Conservation (phyloP, 148 eudicot genomes). For the Chenopodium formosanum region DNA sequence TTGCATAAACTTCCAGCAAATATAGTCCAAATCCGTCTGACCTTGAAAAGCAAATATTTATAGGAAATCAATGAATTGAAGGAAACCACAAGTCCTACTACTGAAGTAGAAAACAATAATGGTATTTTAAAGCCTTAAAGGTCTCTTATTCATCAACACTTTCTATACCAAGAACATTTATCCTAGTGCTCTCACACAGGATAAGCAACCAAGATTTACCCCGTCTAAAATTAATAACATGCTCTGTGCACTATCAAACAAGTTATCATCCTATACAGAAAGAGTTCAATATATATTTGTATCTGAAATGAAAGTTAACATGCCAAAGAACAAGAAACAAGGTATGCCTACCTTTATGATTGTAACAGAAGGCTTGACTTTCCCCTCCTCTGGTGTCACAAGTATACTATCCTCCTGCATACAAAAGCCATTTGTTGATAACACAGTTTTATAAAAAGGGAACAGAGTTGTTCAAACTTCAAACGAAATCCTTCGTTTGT, state of each 20-base stretch:
- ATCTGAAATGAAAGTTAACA: background rate
- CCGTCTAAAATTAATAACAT: background rate
- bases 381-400: conserved; percentile 61
- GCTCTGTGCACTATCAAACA: background rate
- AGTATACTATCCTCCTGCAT: conserved; percentile 91
- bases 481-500: background rate
- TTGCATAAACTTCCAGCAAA: background rate
- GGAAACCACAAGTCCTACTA: background rate
- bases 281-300: background rate
- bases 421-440: conserved; percentile 3
- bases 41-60: too few species aligned
- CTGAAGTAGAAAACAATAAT: too few species aligned
- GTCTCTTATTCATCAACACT: background rate
- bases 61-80: background rate
- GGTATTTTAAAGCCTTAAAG: background rate
- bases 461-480: background rate
- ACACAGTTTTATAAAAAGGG: background rate
- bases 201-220: background rate
- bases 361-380: conserved; percentile 81
- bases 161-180: background rate
- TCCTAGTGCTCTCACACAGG: background rate
- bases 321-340: background rate
- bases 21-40: background rate
- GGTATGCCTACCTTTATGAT: conserved; percentile 62
- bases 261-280: background rate